Percentiles rank a stretch among this genome's conserved stretches.
Evolutionary conservation across 306 rosid species (phyloP).

Genomic region (Dryas drummondii): DNA sequence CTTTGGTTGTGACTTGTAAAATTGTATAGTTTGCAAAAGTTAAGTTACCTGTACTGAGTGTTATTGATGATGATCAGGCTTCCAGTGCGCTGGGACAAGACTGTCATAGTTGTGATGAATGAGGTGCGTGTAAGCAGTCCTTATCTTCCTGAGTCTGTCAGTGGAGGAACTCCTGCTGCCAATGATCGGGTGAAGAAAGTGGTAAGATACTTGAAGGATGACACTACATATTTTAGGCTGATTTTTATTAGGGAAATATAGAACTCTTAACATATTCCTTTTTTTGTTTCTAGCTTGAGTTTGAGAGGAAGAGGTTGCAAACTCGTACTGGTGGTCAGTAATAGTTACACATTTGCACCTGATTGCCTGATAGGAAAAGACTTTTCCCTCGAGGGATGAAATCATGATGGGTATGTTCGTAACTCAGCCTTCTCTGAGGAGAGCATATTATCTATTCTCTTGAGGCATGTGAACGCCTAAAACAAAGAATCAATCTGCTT

Average conservation of each 20-base stretch:
- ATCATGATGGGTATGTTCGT: constrained; percentile 39
- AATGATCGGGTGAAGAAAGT: constrained; percentile 97
- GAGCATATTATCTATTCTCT: constrained; percentile 26
- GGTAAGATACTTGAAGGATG: constrained; percentile 47
- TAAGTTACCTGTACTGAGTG: constrained; percentile 16
- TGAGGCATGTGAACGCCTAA: constrained; percentile 39
- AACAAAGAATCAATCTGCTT: constrained; percentile 37
- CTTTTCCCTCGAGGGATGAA: constrained; percentile 19
- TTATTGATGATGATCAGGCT: constrained; percentile 53
- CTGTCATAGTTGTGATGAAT: constrained; percentile 91
- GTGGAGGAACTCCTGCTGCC: constrained; percentile 97
- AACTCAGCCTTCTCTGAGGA: constrained; percentile 30
- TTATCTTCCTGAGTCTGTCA: constrained; percentile 82
- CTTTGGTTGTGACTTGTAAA: background rate
- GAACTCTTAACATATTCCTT: constrained; percentile 9
- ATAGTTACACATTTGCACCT: constrained; percentile 31
- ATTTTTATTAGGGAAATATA: background rate
- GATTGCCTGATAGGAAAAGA: constrained; percentile 27
- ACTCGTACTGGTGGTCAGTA: constrained; percentile 60
- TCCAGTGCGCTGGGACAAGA: constrained; percentile 99
- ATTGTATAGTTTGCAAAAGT: background rate
- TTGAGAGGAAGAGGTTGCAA: constrained; percentile 86
- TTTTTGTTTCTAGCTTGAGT: constrained; percentile 55
- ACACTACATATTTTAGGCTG: background rate
- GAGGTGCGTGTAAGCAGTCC: constrained; percentile 92